Evolutionary conservation across 176 grass and related monocot species (phyloP).

Genomic region (barley (Hordeum vulgare)): MorexV3_pseudomolecules_assembly NC_058521.1:499575188-499575687

Average conservation of each 20-base stretch:
- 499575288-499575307: conserved; percentile 90
- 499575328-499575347: conserved; percentile 73
- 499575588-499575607: background rate
- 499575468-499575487: conserved; percentile 68
- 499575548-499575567: conserved; percentile 11
- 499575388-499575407: conserved; percentile 16
- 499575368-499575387: conserved; percentile 56
- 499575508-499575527: conserved; percentile 94
- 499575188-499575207: conserved; percentile 45
- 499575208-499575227: conserved; percentile 92
- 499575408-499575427: background rate
- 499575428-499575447: background rate
- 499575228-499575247: conserved; percentile 98
- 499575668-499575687: conserved; percentile 98
- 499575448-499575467: conserved; percentile 26
- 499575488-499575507: conserved; percentile 88
- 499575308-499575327: conserved; percentile 94
- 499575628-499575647: conserved; percentile 97
- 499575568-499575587: background rate
- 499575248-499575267: conserved; percentile 99
- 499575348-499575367: conserved; percentile 40
- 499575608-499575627: conserved; percentile 38
- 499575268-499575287: conserved; percentile 98
- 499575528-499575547: conserved; percentile 34
- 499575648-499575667: conserved; percentile 94